Evolutionary conservation across 441 rosid species (phyloP), one percentile per base, ranked within the genome.

Genomic region (Erysimum cheiri): DNA sequence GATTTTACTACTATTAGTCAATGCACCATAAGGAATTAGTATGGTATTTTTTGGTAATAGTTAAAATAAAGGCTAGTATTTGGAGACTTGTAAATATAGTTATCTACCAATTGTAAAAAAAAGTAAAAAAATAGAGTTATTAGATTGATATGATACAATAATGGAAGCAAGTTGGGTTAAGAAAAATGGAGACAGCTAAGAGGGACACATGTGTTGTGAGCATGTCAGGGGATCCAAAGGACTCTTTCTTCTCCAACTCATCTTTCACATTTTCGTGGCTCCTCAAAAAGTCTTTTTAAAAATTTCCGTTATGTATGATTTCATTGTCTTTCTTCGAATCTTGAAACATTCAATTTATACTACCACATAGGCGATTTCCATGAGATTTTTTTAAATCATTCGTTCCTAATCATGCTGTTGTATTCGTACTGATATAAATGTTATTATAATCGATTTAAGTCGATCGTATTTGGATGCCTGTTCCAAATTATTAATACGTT

Each of bases 161-260:
- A 69, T 75, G 56, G 70, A 69, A 32, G 67, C 75, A 69, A 57
- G 67, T 75, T 75, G 75, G 49, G 41, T 56, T 39, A 47, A 37
- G 4, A 68, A 60, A 53, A 61, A 36, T 61, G 64, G 59, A 60
- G 69, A 69, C 74, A 75, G 78, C 67, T 70, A 15, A 64, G 35
- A 57, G 61, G 66, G 43, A 70, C 71, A 64, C 74, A 75, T 75
- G 75, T 69, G 70, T 63, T 75, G 79, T 57, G 62, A 56, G 57
- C 75, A 64, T 63, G 75, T 64, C 71, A 72, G 73, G 60, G 76
- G 37, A 67, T 73, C 80, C 68, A 53, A 67, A 32, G 75, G 69
- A 50, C 76, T 62, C 13, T 56, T 69, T 63, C 70, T 69, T 43
- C 80, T 33, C 47, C 76, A 59, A 60, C 37, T 73, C 69, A 32